These are phyloP conservation scores for Erythrobasidium hasegawianum DNA, from an alignment of 1,284 basidiomycete genomes.

Conservation along the genomic window DNA sequence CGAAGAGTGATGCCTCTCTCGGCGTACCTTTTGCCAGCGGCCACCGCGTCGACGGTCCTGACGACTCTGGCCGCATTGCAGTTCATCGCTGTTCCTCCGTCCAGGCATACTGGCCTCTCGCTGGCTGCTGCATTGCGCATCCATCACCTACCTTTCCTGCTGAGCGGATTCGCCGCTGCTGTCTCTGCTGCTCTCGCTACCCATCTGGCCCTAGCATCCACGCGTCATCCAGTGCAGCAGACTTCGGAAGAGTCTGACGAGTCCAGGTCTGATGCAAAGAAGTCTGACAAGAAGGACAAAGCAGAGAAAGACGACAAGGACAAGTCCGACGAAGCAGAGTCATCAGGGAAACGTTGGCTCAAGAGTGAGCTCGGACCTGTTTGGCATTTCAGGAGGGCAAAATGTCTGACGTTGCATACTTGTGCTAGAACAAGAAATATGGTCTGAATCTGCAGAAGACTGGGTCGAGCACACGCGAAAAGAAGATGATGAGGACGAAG, in stretches of 20 bases:
- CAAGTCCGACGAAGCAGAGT: neutral
- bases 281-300: neutral
- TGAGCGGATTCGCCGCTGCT: neutral
- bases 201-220: neutral
- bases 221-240: neutral
- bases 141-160: neutral
- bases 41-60: too few relatives aligned
- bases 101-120: neutral
- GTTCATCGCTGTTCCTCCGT: too few relatives aligned
- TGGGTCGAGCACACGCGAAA: neutral
- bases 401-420: neutral
- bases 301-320: neutral
- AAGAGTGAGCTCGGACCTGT: neutral
- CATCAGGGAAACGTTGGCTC: neutral
- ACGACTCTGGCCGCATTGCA: too few relatives aligned
- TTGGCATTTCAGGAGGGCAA: neutral
- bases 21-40: too few relatives aligned
- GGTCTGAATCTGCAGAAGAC: neutral
- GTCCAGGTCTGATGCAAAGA: neutral
- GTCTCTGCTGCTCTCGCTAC: constrained; percentile 1
- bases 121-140: too few relatives aligned
- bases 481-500: neutral
- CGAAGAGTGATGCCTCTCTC: too few relatives aligned
- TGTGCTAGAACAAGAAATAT: neutral
- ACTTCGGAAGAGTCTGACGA: neutral